These are phyloP conservation scores for Nemania sp. DNA, from an alignment of 2,329 filamentous ascomycete species.

Conservation along the genomic window DNA sequence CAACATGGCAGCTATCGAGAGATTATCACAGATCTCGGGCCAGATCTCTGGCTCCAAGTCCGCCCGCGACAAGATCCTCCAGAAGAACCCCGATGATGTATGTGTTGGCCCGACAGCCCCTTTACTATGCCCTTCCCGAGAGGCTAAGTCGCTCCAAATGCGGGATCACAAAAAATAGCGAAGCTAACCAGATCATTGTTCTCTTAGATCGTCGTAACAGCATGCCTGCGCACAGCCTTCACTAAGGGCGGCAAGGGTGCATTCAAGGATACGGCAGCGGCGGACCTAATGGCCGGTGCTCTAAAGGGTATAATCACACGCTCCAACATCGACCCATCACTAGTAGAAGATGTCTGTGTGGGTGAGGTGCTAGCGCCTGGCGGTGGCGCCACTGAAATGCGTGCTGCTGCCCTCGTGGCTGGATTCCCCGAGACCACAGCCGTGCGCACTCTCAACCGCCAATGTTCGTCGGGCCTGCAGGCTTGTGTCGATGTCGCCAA, in stretches of 20 bases:
- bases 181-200: slow-evolving; percentile 20
- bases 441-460: slow-evolving; percentile 90
- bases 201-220: slow-evolving; percentile 84
- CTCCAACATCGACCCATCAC: slow-evolving; percentile 86
- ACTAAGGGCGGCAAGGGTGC: slow-evolving; percentile 93
- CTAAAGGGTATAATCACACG: slow-evolving; percentile 85
- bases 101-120: slow-evolving; percentile 12
- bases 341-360: slow-evolving; percentile 93
- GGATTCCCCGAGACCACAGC: slow-evolving; percentile 88
- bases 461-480: slow-evolving; percentile 93
- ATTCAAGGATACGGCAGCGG: slow-evolving; percentile 92
- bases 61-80: slow-evolving; percentile 67
- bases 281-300: slow-evolving; percentile 86
- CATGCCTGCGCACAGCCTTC: slow-evolving; percentile 89
- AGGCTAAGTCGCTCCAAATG: background rate
- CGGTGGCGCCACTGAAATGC: slow-evolving; percentile 96
- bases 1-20: slow-evolving; percentile 62
- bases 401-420: slow-evolving; percentile 88
- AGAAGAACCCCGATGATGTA: slow-evolving; percentile 77
- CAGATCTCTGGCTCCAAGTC: slow-evolving; percentile 65
- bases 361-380: slow-evolving; percentile 92
- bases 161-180: background rate
- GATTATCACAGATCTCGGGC: slow-evolving; percentile 70
- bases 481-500: slow-evolving; percentile 95
- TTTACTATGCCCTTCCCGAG: background rate